Conservation (phyloP, 2,329 filamentous ascomycete genomes). For the Arthrobotrys sinensis region DNA sequence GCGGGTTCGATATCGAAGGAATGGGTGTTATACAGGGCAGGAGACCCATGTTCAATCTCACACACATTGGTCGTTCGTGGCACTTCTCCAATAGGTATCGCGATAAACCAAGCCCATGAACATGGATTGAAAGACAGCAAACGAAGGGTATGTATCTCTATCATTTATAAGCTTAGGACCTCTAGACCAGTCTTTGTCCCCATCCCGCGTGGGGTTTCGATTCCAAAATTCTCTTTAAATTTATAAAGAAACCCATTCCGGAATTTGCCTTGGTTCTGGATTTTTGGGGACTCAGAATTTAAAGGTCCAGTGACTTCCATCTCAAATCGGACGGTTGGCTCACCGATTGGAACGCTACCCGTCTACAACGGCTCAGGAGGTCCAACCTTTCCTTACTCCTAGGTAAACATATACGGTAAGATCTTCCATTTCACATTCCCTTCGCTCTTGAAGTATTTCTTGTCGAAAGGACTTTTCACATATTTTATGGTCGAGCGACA, state of each 20-base stretch:
- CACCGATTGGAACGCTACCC: conserved; percentile 26
- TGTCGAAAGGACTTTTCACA: conserved; percentile 5
- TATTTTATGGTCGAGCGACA: conserved; percentile 19
- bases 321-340: conserved; percentile 2
- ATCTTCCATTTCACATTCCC: conserved; percentile 29
- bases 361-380: conserved; percentile 7
- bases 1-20: conserved; percentile 47
- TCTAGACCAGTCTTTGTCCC: conserved; percentile 2
- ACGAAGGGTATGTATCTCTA: conserved; percentile 17
- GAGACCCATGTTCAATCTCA: conserved; percentile 20
- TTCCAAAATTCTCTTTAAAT: conserved; percentile 20
- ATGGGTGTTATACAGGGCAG: conserved; percentile 3
- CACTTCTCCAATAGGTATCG: conserved; percentile 24
- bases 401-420: conserved; percentile 39
- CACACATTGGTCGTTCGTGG: conserved; percentile 19
- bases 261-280: conserved; percentile 14
- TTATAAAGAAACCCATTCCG: conserved; percentile 26
- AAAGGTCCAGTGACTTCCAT: conserved; percentile 50
- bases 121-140: conserved; percentile 21
- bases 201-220: conserved; percentile 54
- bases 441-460: conserved; percentile 8
- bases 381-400: conserved; percentile 12
- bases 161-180: conserved; percentile 21
- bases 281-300: conserved; percentile 23
- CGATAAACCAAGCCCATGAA: conserved; percentile 24